Conservation (phyloP, 2,329 filamentous ascomycete species). For the Sarocladiaceae sp. region DNA sequence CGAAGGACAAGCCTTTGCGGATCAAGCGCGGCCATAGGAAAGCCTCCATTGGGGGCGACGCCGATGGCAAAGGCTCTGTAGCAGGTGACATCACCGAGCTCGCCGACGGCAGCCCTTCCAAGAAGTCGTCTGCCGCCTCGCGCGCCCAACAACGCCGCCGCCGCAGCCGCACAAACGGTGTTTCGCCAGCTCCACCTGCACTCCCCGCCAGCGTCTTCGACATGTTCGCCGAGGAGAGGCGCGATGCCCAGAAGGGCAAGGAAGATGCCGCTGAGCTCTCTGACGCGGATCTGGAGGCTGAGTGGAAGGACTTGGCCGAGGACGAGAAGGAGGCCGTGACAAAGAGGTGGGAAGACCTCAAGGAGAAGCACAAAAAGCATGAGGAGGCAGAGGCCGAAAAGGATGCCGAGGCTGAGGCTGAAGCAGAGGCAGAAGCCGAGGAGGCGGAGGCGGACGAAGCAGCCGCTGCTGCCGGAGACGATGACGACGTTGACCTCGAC, state of each 20-base stretch:
- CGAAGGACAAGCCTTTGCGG: slow-evolving; percentile 72
- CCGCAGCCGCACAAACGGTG: slow-evolving; percentile 32
- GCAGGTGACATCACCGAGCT: slow-evolving; percentile 43
- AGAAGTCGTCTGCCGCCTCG: slow-evolving; percentile 41
- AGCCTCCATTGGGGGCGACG: slow-evolving; percentile 42
- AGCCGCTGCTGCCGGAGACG: not conserved
- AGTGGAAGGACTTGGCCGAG: slow-evolving; percentile 50
- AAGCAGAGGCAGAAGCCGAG: slow-evolving; percentile 11
- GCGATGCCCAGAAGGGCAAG: slow-evolving; percentile 24
- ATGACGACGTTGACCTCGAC: too few species aligned
- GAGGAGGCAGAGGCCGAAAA: slow-evolving; percentile 1
- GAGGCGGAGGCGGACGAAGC: not conserved
- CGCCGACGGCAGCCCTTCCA: slow-evolving; percentile 18
- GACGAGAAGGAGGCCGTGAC: slow-evolving; percentile 32
- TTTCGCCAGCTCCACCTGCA: slow-evolving; percentile 33
- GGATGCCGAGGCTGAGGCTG: slow-evolving; percentile 1
- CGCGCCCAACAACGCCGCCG: slow-evolving; percentile 28
- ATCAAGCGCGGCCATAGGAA: slow-evolving; percentile 70
- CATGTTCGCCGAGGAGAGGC: slow-evolving; percentile 48
- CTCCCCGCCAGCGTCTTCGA: slow-evolving; percentile 39
- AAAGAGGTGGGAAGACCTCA: not conserved
- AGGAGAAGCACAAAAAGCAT: slow-evolving; percentile 1
- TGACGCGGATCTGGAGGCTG: slow-evolving; percentile 51
- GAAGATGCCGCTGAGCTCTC: slow-evolving; percentile 27
- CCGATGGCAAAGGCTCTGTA: slow-evolving; percentile 35